A percentile compares a stretch with the other conserved stretches of the same genome.
These are phyloP conservation scores for Mycosphaerella sp. DNA, from an alignment of 2,329 filamentous ascomycete species.

Conservation along the genomic window DNA sequence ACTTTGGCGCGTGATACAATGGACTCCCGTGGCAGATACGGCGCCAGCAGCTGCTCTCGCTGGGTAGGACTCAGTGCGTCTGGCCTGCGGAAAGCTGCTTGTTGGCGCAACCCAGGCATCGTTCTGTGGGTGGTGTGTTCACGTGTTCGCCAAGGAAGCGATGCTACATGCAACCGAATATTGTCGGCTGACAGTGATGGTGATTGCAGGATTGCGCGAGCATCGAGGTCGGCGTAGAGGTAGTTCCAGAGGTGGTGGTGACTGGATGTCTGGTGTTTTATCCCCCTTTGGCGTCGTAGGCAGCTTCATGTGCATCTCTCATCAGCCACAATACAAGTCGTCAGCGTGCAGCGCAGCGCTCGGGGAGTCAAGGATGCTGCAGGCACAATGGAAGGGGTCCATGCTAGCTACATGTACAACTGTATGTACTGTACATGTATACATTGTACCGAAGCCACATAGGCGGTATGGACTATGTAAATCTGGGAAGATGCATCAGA, in stretches of 20 bases:
- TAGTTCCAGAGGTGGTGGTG: neutral
- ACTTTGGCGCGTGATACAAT: constrained; percentile 12
- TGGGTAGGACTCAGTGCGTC: constrained; percentile 27
- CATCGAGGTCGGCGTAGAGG: neutral
- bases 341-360: constrained; percentile 5
- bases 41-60: constrained; percentile 31
- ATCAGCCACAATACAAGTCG: constrained; percentile 2
- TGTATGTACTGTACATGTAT: too few species aligned
- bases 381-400: neutral
- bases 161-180: too few species aligned
- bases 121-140: neutral
- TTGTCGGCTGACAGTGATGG: too few species aligned
- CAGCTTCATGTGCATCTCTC: neutral
- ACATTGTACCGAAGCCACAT: too few species aligned
- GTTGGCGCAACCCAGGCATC: constrained; percentile 29
- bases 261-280: neutral
- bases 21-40: constrained; percentile 31
- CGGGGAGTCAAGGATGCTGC: neutral
- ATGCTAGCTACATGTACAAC: neutral
- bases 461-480: too few species aligned
- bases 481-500: too few species aligned
- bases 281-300: constrained; percentile 1
- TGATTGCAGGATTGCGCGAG: too few species aligned
- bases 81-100: constrained; percentile 28
- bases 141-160: too few species aligned